These are phyloP conservation scores for Inonotus hispidus DNA, from an alignment of 1,284 basidiomycete genomes.

Conservation along the genomic window DNA sequence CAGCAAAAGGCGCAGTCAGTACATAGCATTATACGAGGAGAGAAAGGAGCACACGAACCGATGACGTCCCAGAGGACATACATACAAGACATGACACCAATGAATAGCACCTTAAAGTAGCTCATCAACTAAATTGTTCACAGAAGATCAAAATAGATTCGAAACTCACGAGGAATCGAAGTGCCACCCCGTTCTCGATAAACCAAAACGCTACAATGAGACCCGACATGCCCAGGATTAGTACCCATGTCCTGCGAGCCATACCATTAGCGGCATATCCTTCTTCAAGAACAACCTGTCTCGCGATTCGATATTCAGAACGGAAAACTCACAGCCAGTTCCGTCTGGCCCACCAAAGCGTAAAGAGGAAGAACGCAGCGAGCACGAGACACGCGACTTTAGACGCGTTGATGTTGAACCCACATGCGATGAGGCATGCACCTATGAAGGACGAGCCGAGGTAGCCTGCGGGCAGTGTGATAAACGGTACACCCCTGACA, in stretches of 20 bases:
- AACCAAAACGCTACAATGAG: conserved; percentile 83
- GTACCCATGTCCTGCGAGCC: conserved; percentile 54
- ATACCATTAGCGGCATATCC: not conserved
- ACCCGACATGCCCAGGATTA: conserved; percentile 73
- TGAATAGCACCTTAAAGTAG: conserved; percentile 70
- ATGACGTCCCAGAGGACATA: conserved; percentile 87
- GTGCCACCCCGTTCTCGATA: conserved; percentile 62
- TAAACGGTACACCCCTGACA: conserved; percentile 90
- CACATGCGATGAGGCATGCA: conserved; percentile 84
- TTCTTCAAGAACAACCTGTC: not conserved
- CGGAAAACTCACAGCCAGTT: conserved; percentile 63
- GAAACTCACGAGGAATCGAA: conserved; percentile 61
- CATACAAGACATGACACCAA: conserved; percentile 93
- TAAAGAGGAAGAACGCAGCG: conserved; percentile 85
- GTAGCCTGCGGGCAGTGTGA: conserved; percentile 88
- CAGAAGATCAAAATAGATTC: not conserved
- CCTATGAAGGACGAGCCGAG: conserved; percentile 91
- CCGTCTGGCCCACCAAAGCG: conserved; percentile 84
- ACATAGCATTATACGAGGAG: not conserved
- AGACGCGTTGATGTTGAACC: conserved; percentile 90
- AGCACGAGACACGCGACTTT: conserved; percentile 85
- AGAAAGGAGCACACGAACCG: conserved; percentile 38
- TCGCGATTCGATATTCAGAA: not conserved
- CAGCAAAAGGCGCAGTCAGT: not conserved
- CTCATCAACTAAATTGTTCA: conserved; percentile 18